Conservation (phyloP, 768 basidiomycete genomes). For the Gyrodon lividus region DNA sequence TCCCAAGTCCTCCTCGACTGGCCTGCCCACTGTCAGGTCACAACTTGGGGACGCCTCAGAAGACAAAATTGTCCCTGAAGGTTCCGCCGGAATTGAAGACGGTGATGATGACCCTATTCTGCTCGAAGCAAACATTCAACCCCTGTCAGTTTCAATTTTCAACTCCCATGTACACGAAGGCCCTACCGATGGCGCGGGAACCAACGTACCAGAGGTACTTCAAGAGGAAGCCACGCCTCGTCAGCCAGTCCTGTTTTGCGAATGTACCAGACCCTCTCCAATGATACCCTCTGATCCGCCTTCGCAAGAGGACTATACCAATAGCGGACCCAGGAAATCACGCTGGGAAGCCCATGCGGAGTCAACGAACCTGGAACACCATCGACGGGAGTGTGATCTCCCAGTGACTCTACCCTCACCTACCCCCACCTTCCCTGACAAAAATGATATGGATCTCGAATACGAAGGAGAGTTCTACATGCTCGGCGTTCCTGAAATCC, state of each 20-base stretch:
- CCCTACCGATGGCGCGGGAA: not conserved
- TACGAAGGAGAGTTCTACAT: slow-evolving; percentile 30
- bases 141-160: not conserved
- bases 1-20: not conserved
- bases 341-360: slow-evolving; percentile 1
- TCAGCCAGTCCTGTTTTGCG: not conserved
- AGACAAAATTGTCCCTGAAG: not conserved
- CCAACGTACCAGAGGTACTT: not conserved
- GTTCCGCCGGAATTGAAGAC: not conserved
- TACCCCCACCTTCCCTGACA: not conserved
- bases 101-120: not conserved
- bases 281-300: not conserved
- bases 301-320: not conserved
- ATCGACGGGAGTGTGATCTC: not conserved
- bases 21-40: not conserved
- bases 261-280: not conserved
- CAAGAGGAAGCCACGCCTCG: not conserved
- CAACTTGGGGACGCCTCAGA: not conserved
- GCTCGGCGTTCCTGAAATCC: slow-evolving; percentile 34
- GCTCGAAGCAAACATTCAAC: not conserved
- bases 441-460: not conserved
- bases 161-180: not conserved
- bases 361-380: not conserved
- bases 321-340: not conserved
- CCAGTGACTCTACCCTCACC: not conserved